Base-by-base conservation (phyloP, 768 basidiomycete species). In the Macrolepiota albuminosa region DNA sequence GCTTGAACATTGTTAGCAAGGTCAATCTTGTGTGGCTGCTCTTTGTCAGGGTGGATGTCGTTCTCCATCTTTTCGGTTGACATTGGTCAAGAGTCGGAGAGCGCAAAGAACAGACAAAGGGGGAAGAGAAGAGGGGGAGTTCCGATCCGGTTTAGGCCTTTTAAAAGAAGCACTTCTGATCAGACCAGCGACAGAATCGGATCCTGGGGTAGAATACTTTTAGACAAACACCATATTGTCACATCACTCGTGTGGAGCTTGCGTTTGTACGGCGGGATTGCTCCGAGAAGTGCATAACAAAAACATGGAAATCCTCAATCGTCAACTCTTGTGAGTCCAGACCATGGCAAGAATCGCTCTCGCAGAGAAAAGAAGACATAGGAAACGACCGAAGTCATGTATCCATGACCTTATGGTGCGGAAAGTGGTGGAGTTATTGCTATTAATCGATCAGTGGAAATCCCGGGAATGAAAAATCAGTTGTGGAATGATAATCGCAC, bases 1-100 rank as follows among this genome's bases (percentile, higher is more conserved):
- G 79, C 77, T 68, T 78, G 76, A 6, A 75, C 70, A 66, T 78
- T 78, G 64, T 77, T 75, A 18, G 70, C 64, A 33, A 79, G 64
- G 61, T 75, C 73, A 18, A 71, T 55, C 45, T 58, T 56, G 56
- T 67, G 53, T 58, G 59, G 62, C 58, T 68, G 63, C 50, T 72
- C 70, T 61, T 75, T 70, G 45, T 71, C 68, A 54, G 64, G 58
- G 42, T 42, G 56, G 48, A 53, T 43, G 21, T 55, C 56, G 8
- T 33, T 39, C 37, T 54, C 53, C 8, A 56, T 18, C n/a, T 68
- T 68, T 31, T 72, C 71, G 58, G 54, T 61, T 46, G 70, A 72
- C 72, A 73, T 71, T 56, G 60, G 21, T 37, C 54, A 14, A 39
- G 58, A 51, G 61, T 61, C 60, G 37, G 18, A 54, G 65, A 63